Percentiles rank a stretch among this genome's conserved stretches.
phyloP scores from a whole-genome alignment of 2,329 filamentous ascomycete genomes.

The Penicillium sp. region DNA sequence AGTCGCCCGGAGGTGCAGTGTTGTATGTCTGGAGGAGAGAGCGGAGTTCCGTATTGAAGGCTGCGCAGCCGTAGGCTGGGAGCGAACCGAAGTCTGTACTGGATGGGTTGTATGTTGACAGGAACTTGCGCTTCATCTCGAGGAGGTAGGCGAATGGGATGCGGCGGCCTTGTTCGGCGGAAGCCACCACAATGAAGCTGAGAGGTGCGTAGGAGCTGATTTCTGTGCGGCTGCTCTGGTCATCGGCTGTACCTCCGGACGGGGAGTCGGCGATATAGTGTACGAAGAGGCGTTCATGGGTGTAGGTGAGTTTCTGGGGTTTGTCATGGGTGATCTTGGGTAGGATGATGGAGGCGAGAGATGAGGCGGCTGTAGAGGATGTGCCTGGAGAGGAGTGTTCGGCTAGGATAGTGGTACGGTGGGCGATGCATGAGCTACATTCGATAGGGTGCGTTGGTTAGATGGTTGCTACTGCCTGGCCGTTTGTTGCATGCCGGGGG shows the following conservation, averaged over 20 bases:
- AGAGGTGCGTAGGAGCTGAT: conserved; percentile 73
- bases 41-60: conserved; percentile 81
- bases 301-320: conserved; percentile 90
- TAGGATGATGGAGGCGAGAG: conserved; percentile 89
- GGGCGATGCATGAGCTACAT: conserved; percentile 84
- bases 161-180: conserved; percentile 78
- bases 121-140: conserved; percentile 87
- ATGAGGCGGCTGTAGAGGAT: conserved; percentile 81
- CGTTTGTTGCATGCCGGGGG: conserved; percentile 8
- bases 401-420: conserved; percentile 88
- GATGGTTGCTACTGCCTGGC: neutral
- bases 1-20: conserved; percentile 76
- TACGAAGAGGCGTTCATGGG: conserved; percentile 87
- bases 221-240: conserved; percentile 39
- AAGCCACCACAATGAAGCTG: conserved; percentile 89
- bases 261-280: conserved; percentile 92
- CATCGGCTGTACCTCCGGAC: conserved; percentile 57
- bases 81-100: conserved; percentile 74
- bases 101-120: conserved; percentile 68
- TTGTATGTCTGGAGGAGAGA: conserved; percentile 82
- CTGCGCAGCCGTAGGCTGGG: conserved; percentile 86
- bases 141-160: conserved; percentile 92
- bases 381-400: conserved; percentile 89
- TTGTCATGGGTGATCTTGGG: conserved; percentile 85
- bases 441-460: conserved; percentile 1